Evolutionary conservation across 345 rosid genomes (phyloP).

Genomic region (Lumnitzera racemosa): DNA sequence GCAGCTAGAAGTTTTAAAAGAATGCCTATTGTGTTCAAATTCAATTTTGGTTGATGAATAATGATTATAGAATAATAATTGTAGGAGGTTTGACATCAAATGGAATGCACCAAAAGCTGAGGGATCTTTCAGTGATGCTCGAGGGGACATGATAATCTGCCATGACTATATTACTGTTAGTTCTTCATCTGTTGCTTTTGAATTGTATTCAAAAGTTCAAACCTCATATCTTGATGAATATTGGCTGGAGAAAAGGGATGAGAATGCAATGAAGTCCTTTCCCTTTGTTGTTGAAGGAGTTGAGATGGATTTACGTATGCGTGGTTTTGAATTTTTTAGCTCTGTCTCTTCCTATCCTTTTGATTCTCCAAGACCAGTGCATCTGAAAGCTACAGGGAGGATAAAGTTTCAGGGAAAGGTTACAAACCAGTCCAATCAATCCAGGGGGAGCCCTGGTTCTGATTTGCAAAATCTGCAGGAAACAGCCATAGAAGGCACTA

Average conservation of each 20-base stretch:
- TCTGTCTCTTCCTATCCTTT: conserved; percentile 73
- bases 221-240: conserved; percentile 66
- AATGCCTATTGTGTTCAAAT: background rate
- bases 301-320: conserved; percentile 92
- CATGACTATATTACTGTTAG: conserved; percentile 73
- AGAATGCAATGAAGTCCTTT: conserved; percentile 24
- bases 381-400: conserved; percentile 89
- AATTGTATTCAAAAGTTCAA: conserved; percentile 62
- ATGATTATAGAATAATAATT: conserved; percentile 3
- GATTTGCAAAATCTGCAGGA: conserved; percentile 22
- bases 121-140: conserved; percentile 93
- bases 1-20: too few species aligned
- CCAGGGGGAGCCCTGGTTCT: conserved; percentile 21
- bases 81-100: conserved; percentile 92
- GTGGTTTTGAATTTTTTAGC: conserved; percentile 93
- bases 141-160: conserved; percentile 90
- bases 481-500: conserved; percentile 19
- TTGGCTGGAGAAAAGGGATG: conserved; percentile 36
- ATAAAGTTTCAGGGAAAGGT: conserved; percentile 85
- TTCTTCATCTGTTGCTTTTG: conserved; percentile 88
- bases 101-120: conserved; percentile 98
- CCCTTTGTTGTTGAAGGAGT: conserved; percentile 86
- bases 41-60: conserved; percentile 1
- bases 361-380: conserved; percentile 92
- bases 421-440: conserved; percentile 24